Evolutionary conservation across 208 protist species (phyloP), one percentile per base, ranked within the genome.

Genomic region (Acanthamoeba comandoni): DNA sequence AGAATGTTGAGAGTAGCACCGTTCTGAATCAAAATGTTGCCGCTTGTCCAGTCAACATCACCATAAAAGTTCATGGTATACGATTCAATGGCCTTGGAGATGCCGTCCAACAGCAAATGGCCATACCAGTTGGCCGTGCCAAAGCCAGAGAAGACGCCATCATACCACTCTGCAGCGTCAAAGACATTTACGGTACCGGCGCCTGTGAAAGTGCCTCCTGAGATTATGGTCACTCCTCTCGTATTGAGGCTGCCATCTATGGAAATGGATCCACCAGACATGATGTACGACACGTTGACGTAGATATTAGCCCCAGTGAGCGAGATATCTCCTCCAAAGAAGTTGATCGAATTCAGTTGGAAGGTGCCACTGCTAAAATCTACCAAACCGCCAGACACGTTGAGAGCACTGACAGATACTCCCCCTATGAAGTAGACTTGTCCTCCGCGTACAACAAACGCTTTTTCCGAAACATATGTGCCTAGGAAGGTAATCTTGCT

Each of bases 21-120:
- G 77, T 87, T 87, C 57, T 53, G 69, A 43, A 87, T 53, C 77
- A 70, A 60, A 60, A 87, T 87, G 55, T 87, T 43, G 55, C 77
- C 77, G 29, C 19, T 60, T 60, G 62, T 53, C 77, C 77, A 87
- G 55, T 69, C 55, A 43, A 87, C 77, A 22, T 17, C 26, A 43
- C 77, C 77, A 60, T 87, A 87, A 60, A 87, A 53, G 77, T 70
- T 29, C 19, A 87, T 60, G 0, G 69, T 48, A 43, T 60, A 60
- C 77, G 69, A 53, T 53, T 87, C 77, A 60, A 87, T 87, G 51
- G 69, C 69, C 55, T 87, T 87, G 35, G 77, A 87, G 0, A 60
- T 53, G 55, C 77, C 77, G 17, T 17, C 26, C 57, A 87, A 62
- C 29, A 51, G n/a, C 24, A 87, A 53, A 13, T 53, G 77, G 9